phyloP scores from a whole-genome alignment of 2,329 filamentous ascomycete genomes.

The Periconia digitata region DNA sequence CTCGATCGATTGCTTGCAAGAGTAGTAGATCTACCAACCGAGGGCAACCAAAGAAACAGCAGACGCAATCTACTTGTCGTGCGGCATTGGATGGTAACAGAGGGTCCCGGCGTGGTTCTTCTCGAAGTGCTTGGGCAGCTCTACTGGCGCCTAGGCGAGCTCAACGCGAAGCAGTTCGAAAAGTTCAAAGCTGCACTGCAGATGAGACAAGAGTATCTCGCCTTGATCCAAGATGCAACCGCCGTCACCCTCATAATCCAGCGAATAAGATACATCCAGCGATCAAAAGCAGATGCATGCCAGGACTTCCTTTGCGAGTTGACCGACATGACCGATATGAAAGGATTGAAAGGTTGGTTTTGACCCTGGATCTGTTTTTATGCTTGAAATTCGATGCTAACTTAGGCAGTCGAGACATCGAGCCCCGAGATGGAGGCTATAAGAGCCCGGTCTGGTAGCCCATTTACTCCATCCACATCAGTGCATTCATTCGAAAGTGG shows the following conservation, averaged over 20 bases:
- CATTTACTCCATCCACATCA: slow-evolving; percentile 25
- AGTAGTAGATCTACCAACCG: slow-evolving; percentile 38
- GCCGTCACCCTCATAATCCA: slow-evolving; percentile 33
- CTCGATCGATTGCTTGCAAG: slow-evolving; percentile 36
- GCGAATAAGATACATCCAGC: slow-evolving; percentile 36
- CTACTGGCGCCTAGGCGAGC: slow-evolving; percentile 38
- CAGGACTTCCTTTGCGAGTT: slow-evolving; percentile 37
- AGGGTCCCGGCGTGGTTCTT: slow-evolving; percentile 35
- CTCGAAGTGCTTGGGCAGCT: slow-evolving; percentile 38
- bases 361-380: neutral
- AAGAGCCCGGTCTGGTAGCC: slow-evolving; percentile 26
- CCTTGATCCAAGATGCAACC: slow-evolving; percentile 26
- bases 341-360: slow-evolving; percentile 29
- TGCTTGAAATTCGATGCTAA: slow-evolving; percentile 9
- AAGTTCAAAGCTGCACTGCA: slow-evolving; percentile 35
- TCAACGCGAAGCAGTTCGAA: slow-evolving; percentile 40
- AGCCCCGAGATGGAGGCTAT: slow-evolving; percentile 26
- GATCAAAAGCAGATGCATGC: slow-evolving; percentile 35
- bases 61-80: slow-evolving; percentile 37
- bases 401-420: slow-evolving; percentile 25
- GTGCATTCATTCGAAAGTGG: slow-evolving; percentile 27
- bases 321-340: slow-evolving; percentile 33
- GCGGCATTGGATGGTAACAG: slow-evolving; percentile 38
- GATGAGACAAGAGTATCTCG: slow-evolving; percentile 27
- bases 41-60: slow-evolving; percentile 38